phyloP scores from a whole-genome alignment of 805 yeast species.

The Candida pseudofarinosa region DNA sequence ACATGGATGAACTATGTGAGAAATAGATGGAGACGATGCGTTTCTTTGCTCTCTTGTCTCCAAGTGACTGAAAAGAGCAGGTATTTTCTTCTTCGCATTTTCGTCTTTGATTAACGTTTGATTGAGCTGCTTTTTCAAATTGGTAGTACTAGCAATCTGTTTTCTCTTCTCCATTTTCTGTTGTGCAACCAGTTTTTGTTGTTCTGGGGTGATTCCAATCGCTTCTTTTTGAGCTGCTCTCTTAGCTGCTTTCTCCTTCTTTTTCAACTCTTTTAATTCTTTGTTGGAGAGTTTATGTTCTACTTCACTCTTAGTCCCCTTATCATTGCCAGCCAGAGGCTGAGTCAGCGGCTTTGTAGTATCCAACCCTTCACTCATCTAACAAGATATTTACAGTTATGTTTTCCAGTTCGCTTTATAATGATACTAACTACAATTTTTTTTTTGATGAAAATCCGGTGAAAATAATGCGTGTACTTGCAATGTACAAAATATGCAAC shows the following conservation, averaged over 20 bases:
- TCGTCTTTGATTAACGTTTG: slow-evolving; percentile 45
- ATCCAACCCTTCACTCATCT: not conserved
- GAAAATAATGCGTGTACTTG: not conserved
- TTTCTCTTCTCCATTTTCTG: slow-evolving; percentile 41
- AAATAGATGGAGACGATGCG: slow-evolving; percentile 51
- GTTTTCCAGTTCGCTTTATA: not conserved
- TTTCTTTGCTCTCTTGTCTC: slow-evolving; percentile 76
- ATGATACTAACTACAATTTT: not conserved
- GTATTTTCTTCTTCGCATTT: slow-evolving; percentile 41
- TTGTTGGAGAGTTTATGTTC: slow-evolving; percentile 52
- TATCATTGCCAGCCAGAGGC: slow-evolving; percentile 1
- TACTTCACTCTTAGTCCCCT: not conserved
- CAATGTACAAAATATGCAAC: not conserved
- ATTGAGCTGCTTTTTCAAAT: slow-evolving; percentile 51
- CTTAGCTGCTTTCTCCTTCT: slow-evolving; percentile 87
- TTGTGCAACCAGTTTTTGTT: slow-evolving; percentile 37
- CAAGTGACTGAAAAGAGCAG: slow-evolving; percentile 71
- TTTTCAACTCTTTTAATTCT: slow-evolving; percentile 82
- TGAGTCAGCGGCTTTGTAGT: slow-evolving; percentile 2
- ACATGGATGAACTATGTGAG: slow-evolving; percentile 81
- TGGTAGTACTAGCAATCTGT: slow-evolving; percentile 44
- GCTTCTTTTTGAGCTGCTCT: slow-evolving; percentile 84
- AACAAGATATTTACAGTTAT: not conserved
- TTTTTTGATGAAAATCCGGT: not conserved
- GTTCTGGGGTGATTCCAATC: slow-evolving; percentile 49